A percentile compares a stretch with the other conserved stretches of the same genome.
Evolutionary conservation across 1,284 basidiomycete species (phyloP).

Genomic region (Moesziomyces parantarcticus): DNA sequence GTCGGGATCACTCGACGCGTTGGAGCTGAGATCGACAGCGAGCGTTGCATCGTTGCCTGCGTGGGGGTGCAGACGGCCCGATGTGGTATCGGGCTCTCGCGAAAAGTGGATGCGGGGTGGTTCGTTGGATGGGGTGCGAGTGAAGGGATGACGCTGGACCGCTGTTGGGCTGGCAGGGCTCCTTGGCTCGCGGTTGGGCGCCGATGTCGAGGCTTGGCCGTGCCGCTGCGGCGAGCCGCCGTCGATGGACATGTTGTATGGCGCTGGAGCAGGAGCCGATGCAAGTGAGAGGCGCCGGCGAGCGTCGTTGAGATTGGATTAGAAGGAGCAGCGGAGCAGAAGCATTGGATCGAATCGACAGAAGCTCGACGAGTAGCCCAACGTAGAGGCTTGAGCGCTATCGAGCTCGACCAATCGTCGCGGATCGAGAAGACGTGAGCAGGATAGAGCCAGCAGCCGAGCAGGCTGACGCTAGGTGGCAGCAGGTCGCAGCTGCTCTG

Average conservation of each 20-base stretch:
- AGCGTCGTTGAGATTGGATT: not conserved
- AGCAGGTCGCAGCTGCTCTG: no score
- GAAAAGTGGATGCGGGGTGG: slow-evolving; percentile 37
- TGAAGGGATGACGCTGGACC: slow-evolving; percentile 32
- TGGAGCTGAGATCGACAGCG: slow-evolving; percentile 24
- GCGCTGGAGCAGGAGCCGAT: not conserved
- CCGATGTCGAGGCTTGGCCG: slow-evolving; percentile 1
- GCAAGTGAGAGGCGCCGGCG: not conserved
- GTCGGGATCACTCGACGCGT: slow-evolving; percentile 13
- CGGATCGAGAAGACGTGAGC: no score
- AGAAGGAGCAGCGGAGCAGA: not conserved
- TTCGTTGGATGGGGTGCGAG: slow-evolving; percentile 36
- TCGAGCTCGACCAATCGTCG: no score
- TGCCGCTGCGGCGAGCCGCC: slow-evolving; percentile 15
- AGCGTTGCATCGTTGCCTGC: slow-evolving; percentile 14
- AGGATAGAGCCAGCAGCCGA: no score
- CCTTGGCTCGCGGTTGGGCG: not conserved
- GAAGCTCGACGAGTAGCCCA: not conserved
- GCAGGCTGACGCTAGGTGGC: no score
- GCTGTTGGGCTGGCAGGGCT: slow-evolving; percentile 10
- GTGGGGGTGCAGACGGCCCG: slow-evolving; percentile 2
- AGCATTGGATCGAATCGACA: not conserved
- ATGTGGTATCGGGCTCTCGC: slow-evolving; percentile 5
- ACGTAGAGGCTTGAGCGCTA: no score
- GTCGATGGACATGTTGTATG: slow-evolving; percentile 7